Conservation (phyloP, 805 yeast species). For the Yarrowia deformans region DNA sequence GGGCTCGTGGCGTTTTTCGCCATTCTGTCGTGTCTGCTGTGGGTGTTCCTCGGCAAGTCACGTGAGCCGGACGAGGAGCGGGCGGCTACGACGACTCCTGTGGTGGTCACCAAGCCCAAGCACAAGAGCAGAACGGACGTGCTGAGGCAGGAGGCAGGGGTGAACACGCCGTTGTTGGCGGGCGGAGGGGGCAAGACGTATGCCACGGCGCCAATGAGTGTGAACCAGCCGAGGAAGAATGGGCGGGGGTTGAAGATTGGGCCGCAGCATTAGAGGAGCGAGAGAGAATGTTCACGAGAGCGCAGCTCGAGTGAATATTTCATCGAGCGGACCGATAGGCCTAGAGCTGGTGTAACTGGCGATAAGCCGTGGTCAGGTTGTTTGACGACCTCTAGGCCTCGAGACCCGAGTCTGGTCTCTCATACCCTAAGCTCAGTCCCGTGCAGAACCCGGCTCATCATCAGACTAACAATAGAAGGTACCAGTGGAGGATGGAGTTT, state of each 20-base stretch:
- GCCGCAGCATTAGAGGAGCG: conserved; percentile 13
- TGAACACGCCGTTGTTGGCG: conserved; percentile 22
- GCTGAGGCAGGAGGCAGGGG: conserved; percentile 17
- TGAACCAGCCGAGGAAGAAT: conserved; percentile 28
- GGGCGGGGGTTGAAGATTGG: conserved; percentile 37
- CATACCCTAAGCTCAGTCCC: too few relatives aligned
- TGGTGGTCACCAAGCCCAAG: not conserved
- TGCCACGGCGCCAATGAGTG: conserved; percentile 35
- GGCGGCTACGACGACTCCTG: not conserved
- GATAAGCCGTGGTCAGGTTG: too few relatives aligned
- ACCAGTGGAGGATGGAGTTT: too few relatives aligned
- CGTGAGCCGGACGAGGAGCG: conserved; percentile 21
- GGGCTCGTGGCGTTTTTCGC: conserved; percentile 35
- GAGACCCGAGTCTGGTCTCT: too few relatives aligned
- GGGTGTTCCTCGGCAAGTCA: conserved; percentile 29
- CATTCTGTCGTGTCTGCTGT: conserved; percentile 19
- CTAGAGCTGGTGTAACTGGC: too few relatives aligned
- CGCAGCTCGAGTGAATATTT: not conserved
- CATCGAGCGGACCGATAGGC: too few relatives aligned
- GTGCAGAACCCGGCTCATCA: too few relatives aligned
- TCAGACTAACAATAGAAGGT: too few relatives aligned
- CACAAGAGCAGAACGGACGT: conserved; percentile 23
- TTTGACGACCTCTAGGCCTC: too few relatives aligned
- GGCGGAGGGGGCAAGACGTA: not conserved
- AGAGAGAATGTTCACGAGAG: not conserved